Evolutionary conservation across 257 asterid genomes (phyloP), one percentile per base, ranked within the genome.

Genomic region (Plectranthus barbatus): DNA sequence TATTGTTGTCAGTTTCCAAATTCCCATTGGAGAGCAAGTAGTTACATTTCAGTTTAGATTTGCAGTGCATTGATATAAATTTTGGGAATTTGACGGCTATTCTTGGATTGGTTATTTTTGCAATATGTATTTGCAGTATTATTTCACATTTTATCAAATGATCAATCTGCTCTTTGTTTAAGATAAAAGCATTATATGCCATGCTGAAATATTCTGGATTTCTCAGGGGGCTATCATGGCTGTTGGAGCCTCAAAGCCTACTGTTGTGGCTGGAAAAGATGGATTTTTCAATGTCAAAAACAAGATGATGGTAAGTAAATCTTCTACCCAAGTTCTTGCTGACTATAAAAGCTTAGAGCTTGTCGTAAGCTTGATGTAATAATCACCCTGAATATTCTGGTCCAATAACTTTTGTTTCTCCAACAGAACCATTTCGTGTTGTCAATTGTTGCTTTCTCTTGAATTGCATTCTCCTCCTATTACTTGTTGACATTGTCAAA

Each of bases 191-290:
- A 42, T 14, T 62, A 7, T 18, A 56, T 26, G 39, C 26, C 0
- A 31, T 54, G 42, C 70, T 71, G 26, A 47, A 29, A 19, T 65
- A 42, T 20, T 49, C 37, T 68, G 50, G 36, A 57, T 71, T 67
- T 76, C 64, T 64, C 69, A 88, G 98, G 98, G 98, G 19, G 95
- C 98, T 56, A 91, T 91, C 46, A 88, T 91, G 96, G 96, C 98
- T 45, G 98, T 84, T 62, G 98, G 98, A 41, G 94, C 95, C 40
- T 91, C 98, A 50, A 86, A 85, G 68, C 96, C 96, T 45, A 78
- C 76, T 21, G 86, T 83, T 70, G 65, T 75, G 15, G 84, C 94
- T 23, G 84, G 70, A 50, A 72, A 77, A 79, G 94, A 91, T 55
- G 96, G 95, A 71, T 84, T 79, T 66, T 83, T 91, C 78, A 81